A percentile compares a stretch with the other conserved stretches of the same genome.
phyloP scores from a whole-genome alignment of 108 stramenopile genomes.

The Cyclotella sp. region DNA sequence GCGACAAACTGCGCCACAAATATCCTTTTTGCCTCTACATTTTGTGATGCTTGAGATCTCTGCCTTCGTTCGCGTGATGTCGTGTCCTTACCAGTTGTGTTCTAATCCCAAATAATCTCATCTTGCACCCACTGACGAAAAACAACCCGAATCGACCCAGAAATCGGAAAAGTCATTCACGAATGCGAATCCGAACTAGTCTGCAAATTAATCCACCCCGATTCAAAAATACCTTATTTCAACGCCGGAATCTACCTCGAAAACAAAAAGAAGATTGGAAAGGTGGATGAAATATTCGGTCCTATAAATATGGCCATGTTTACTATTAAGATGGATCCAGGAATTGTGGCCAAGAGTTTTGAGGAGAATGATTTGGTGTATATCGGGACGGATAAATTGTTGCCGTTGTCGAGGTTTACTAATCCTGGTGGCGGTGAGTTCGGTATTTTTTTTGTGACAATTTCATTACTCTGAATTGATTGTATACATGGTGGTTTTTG shows the following conservation, averaged over 20 bases:
- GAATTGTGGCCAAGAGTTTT: constrained; percentile 90
- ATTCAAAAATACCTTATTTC: constrained; percentile 95
- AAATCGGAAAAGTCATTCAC: constrained; percentile 78
- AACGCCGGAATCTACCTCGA: constrained; percentile 98
- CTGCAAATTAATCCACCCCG: constrained; percentile 71
- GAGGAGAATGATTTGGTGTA: constrained; percentile 90
- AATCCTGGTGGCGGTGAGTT: constrained; percentile 57
- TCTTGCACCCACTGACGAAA: neutral
- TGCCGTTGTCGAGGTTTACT: constrained; percentile 94
- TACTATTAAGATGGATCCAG: constrained; percentile 96
- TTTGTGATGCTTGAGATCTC: neutral
- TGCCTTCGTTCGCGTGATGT: neutral
- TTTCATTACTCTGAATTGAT: too few species aligned
- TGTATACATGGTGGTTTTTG: neutral
- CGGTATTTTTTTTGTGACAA: constrained; percentile 22
- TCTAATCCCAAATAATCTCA: neutral
- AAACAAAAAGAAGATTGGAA: constrained; percentile 97
- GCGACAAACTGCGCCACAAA: neutral
- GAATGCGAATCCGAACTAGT: constrained; percentile 89
- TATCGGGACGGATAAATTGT: constrained; percentile 93
- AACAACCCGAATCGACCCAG: constrained; percentile 28
- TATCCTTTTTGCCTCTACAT: neutral
- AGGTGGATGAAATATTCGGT: constrained; percentile 98
- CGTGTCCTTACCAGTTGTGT: neutral
- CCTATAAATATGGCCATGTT: constrained; percentile 93